Base-by-base conservation (phyloP, 2,329 filamentous ascomycete genomes). In the Mycosphaerella arachidis region DNA sequence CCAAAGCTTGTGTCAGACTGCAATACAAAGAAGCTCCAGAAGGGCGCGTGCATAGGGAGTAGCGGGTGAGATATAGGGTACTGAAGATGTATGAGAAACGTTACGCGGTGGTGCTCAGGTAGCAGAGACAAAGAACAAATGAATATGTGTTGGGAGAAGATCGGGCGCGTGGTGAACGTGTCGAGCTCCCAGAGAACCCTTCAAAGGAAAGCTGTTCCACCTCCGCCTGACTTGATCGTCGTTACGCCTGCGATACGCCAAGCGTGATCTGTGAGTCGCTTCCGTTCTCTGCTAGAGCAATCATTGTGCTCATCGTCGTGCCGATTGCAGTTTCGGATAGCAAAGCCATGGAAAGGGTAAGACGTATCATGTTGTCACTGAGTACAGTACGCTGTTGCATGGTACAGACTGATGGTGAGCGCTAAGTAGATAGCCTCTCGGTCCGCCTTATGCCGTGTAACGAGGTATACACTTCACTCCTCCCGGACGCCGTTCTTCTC, bases 151-250 rank as follows among this genome's bases (percentile, higher is more conserved):
- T n/a, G 40, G 40, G 4, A 13, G 37, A 12, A 2, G 37, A 43
- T 35, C 33, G 4, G 33, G 33, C 33, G 37, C 37, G 37, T 43
- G 12, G 37, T 13, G 37, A n/a, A 43, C 37, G 37, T 43, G 37
- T 40, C 37, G 16, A 40, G 37, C 37, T 40, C 7, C 16, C 9
- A 10, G 37, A 33, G 31, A 6, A 33, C 10, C 31, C 12, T 35
- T 35, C 8, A 35, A 35, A 35, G 33, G 33, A 35, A 48, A 20
- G 45, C 45, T 59, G 57, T 31, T 59, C 52, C 57, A 56, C 57
- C 16, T 40, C 48, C 53, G 40, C 54, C 58, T 40, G 54, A 57
- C 53, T 30, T 57, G 50, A 57, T 57, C 58, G 40, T n/a, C n/a
- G 40, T n/a, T 13, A 43, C 40, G 35, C 5, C 40, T 43, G 40